Evolutionary conservation across 371 early-diverging fungal species (phyloP).

Genomic region (Apophysomyces ossiformis): DNA sequence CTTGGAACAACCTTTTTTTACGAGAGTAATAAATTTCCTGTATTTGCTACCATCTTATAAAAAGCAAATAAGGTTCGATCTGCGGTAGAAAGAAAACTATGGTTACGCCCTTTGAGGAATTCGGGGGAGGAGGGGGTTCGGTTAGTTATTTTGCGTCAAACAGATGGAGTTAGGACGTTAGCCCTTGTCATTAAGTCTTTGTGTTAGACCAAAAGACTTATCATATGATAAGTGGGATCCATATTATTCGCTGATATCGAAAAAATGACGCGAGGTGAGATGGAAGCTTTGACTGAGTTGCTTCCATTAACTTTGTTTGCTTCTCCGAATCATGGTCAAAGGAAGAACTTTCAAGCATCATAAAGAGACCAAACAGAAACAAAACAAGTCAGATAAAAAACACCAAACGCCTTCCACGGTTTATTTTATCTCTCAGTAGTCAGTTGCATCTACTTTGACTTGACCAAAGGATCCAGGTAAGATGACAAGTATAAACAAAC

Average conservation of each 20-base stretch:
- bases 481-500: slow-evolving; percentile 2
- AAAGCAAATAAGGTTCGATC: too few species aligned
- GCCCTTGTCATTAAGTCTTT: neutral
- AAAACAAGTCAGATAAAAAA: neutral
- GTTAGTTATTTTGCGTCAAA: too few species aligned
- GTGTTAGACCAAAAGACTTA: neutral
- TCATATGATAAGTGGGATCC: neutral
- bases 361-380: neutral
- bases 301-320: neutral
- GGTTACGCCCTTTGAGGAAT: too few species aligned
- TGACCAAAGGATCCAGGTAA: neutral
- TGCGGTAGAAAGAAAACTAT: too few species aligned
- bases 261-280: too few species aligned
- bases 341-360: too few species aligned
- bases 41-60: too few species aligned
- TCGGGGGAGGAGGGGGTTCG: too few species aligned
- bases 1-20: too few species aligned
- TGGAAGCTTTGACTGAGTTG: too few species aligned
- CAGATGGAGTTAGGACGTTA: too few species aligned
- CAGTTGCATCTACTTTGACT: neutral
- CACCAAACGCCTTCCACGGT: slow-evolving; percentile 6
- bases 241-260: neutral
- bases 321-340: neutral
- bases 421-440: slow-evolving; percentile 6
- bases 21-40: too few species aligned